Conservation (phyloP, 1,284 basidiomycete species). For the Ustilago xerochloae region DNA sequence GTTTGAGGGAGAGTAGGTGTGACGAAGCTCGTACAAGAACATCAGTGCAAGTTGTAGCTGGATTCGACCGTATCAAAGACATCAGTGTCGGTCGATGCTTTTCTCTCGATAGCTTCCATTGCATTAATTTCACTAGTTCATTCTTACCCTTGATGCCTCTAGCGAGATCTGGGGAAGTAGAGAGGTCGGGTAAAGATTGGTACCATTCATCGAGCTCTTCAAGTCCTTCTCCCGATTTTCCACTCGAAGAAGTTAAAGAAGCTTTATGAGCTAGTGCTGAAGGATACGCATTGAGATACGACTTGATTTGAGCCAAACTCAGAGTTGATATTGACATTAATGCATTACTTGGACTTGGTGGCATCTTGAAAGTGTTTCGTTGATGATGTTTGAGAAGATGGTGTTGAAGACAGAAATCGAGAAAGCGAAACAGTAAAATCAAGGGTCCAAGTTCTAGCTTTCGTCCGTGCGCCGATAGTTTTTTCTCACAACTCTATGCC, state of each 20-base stretch:
- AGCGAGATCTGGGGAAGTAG: not conserved
- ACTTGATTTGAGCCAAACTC: not conserved
- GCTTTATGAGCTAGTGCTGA: conserved; percentile 1
- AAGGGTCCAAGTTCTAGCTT: conserved; percentile 1
- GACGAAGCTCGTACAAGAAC: not conserved
- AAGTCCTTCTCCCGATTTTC: not conserved
- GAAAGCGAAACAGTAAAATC: not conserved
- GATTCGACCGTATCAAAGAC: conserved; percentile 20
- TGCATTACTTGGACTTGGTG: not conserved
- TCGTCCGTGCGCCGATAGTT: not conserved
- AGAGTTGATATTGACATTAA: not conserved
- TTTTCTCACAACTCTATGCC: not conserved
- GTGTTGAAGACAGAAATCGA: not conserved
- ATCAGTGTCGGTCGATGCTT: conserved; percentile 25
- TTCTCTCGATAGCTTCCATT: conserved; percentile 41
- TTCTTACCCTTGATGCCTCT: conserved; percentile 4
- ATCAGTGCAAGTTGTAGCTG: not conserved
- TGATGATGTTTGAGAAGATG: not conserved
- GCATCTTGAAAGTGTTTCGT: not conserved
- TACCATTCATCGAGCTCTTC: conserved; percentile 19
- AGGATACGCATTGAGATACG: conserved; percentile 2
- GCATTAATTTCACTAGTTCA: conserved; percentile 21
- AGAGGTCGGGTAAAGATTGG: conserved; percentile 2
- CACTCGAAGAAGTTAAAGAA: not conserved
- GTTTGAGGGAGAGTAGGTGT: not conserved